Conservation (phyloP, 1,139 yeast genomes). For the Kodamaea ohmeri region DNA sequence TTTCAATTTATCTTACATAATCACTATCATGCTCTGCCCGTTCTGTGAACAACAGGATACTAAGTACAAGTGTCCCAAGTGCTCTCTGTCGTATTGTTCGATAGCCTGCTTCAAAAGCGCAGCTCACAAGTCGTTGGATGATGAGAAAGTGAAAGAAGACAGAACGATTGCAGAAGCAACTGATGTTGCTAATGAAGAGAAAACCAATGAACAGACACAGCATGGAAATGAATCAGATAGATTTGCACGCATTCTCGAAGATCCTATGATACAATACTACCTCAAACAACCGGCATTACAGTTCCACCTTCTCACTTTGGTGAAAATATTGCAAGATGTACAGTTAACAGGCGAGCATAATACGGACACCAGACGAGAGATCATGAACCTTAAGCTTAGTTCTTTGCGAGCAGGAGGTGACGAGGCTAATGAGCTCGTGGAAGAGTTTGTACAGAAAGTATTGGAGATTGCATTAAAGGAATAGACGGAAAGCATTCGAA, state of each 20-base stretch:
- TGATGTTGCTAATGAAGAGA: background rate
- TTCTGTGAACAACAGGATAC: conserved; percentile 43
- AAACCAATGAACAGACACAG: background rate
- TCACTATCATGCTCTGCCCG: conserved; percentile 25
- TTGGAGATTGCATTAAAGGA: conserved; percentile 9
- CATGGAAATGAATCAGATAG: background rate
- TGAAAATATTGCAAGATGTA: conserved; percentile 46
- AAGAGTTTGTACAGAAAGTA: conserved; percentile 48
- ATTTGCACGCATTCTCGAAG: conserved; percentile 25
- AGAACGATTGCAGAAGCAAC: too few species aligned
- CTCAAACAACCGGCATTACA: conserved; percentile 50
- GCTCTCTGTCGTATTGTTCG: conserved; percentile 50
- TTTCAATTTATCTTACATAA: background rate
- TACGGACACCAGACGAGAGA: conserved; percentile 50
- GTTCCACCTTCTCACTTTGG: conserved; percentile 49
- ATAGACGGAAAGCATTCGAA: background rate
- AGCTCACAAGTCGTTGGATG: conserved; percentile 32
- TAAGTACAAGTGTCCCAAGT: conserved; percentile 65
- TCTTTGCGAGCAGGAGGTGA: conserved; percentile 61
- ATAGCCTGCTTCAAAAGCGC: conserved; percentile 54
- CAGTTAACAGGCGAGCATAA: conserved; percentile 42
- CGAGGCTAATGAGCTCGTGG: conserved; percentile 63
- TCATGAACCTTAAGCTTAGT: conserved; percentile 58
- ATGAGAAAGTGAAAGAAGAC: background rate
- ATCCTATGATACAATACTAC: conserved; percentile 39